A percentile compares a stretch with the other conserved stretches of the same genome.
These are phyloP conservation scores for Leccinum subrobustum DNA, from an alignment of 1,284 basidiomycete species.

Conservation along the genomic window DNA sequence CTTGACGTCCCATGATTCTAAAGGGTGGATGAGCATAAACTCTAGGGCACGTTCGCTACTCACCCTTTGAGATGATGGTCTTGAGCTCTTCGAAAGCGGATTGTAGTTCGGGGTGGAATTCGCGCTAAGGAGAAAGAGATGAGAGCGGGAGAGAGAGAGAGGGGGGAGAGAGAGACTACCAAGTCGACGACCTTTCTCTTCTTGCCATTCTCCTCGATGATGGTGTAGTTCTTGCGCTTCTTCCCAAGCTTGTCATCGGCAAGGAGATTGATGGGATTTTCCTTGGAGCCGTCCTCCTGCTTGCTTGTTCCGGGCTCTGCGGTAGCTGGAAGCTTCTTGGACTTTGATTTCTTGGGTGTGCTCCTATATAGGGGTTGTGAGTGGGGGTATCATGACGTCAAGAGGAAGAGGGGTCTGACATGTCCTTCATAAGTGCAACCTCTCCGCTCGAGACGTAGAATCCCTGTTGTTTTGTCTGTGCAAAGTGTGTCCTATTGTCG, in stretches of 20 bases:
- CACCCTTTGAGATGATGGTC: slow-evolving; percentile 57
- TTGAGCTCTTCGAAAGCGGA: slow-evolving; percentile 62
- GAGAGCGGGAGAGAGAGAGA: not conserved
- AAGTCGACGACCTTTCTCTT: slow-evolving; percentile 69
- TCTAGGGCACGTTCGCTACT: not conserved
- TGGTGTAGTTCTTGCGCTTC: slow-evolving; percentile 52
- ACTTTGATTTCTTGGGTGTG: slow-evolving; percentile 66
- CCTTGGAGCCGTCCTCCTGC: slow-evolving; percentile 46
- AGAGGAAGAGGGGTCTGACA: slow-evolving; percentile 37
- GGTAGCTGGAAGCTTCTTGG: slow-evolving; percentile 43
- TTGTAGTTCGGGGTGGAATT: slow-evolving; percentile 71
- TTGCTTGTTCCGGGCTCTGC: slow-evolving; percentile 21
- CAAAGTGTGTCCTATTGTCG: slow-evolving; percentile 88
- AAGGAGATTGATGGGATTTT: slow-evolving; percentile 48
- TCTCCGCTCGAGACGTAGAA: slow-evolving; percentile 90
- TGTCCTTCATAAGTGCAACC: slow-evolving; percentile 81
- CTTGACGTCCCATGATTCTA: slow-evolving; percentile 72
- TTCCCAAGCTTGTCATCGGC: slow-evolving; percentile 38
- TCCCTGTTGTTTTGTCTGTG: slow-evolving; percentile 91
- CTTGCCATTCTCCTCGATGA: slow-evolving; percentile 54
- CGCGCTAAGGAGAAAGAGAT: slow-evolving; percentile 35
- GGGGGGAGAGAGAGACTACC: slow-evolving; percentile 36
- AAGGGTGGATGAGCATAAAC: not conserved
- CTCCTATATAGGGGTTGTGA: slow-evolving; percentile 32
- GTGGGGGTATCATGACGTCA: not conserved